Percentiles rank a stretch among this genome's conserved stretches.
phyloP scores from a whole-genome alignment of 257 asterid genomes.

The Solanum medicagineum region DNA sequence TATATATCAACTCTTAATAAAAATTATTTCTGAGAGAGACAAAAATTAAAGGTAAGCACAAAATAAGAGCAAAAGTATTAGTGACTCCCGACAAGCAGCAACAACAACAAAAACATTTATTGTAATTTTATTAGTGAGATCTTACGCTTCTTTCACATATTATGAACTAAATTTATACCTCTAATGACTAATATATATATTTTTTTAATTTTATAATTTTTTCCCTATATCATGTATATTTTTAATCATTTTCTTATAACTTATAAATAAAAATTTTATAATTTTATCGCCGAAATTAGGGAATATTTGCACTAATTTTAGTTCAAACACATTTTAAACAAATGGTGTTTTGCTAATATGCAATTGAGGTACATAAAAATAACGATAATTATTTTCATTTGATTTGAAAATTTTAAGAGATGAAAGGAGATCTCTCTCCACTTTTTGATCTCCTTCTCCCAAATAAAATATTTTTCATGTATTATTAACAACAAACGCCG shows the following conservation, averaged over 20 bases:
- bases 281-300: background rate
- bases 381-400: background rate
- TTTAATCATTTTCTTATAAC: background rate
- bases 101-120: no score
- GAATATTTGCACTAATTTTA: background rate
- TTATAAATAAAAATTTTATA: accelerated
- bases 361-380: background rate
- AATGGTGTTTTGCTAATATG: background rate
- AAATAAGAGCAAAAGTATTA: background rate
- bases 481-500: background rate
- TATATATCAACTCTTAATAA: accelerated
- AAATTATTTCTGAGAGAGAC: background rate
- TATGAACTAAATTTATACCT: background rate
- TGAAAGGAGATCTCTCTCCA: background rate
- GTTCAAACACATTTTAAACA: background rate
- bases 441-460: background rate
- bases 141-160: no score
- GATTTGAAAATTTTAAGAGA: background rate
- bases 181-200: no score
- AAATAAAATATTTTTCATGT: background rate
- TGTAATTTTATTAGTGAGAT: no score
- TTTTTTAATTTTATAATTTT: no score
- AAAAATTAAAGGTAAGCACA: background rate
- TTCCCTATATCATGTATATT: background rate
- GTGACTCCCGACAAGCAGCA: no score